Evolutionary conservation across 2,329 filamentous ascomycete genomes (phyloP).

Genomic region (Penicillium olsonii): DNA sequence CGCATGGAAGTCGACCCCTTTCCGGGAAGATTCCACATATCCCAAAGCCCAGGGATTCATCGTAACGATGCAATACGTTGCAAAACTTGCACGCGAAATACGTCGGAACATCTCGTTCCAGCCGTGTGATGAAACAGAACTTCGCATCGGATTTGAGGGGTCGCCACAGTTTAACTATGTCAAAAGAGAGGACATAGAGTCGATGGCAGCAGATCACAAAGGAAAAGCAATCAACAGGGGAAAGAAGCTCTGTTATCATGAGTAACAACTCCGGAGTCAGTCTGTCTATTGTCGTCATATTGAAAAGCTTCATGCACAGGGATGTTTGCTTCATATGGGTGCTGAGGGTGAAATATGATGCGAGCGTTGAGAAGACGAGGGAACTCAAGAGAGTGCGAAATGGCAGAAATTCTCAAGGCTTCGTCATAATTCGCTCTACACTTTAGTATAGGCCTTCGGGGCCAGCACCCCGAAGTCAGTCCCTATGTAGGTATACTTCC

Average conservation of each 20-base stretch:
- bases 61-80: constrained; percentile 12
- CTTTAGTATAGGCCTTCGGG: too few relatives aligned
- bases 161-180: neutral
- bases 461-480: too few relatives aligned
- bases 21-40: neutral
- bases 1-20: constrained; percentile 4
- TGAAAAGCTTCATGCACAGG: too few relatives aligned
- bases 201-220: neutral
- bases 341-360: too few relatives aligned
- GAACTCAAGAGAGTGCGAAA: too few relatives aligned
- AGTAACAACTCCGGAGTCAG: neutral
- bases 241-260: neutral
- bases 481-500: too few relatives aligned
- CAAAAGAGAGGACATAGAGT: neutral
- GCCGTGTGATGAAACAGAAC: constrained; percentile 7
- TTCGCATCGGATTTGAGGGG: neutral
- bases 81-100: constrained; percentile 18
- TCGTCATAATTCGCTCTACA: too few relatives aligned
- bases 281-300: neutral
- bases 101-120: constrained; percentile 14
- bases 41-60: constrained; percentile 11
- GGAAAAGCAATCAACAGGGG: neutral
- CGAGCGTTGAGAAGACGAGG: too few relatives aligned
- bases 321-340: too few relatives aligned
- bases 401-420: too few relatives aligned